Evolutionary conservation across 352 stramenopile genomes (phyloP), one percentile per base, ranked within the genome.

Genomic region (Albugo candida): DNA sequence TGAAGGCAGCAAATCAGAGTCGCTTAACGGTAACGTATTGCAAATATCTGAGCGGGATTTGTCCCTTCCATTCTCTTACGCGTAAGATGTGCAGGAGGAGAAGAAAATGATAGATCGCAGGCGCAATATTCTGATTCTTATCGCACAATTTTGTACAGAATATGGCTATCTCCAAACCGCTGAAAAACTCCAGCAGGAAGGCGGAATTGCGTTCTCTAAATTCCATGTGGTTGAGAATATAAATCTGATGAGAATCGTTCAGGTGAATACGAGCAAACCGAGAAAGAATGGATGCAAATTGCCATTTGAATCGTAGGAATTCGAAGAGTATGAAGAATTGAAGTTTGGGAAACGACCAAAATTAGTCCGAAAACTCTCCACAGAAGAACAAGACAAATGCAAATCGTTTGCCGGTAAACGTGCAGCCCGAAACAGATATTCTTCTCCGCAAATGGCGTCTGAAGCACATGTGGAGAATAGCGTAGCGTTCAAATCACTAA

Each of bases 141-240:
- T 87, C 49, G 48, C 87, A 43, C 75, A 92, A 46, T 83, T 92
- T 44, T 89, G 82, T 46, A 56, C 70, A 14, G 81, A 93, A 55
- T 81, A 83, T 27, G 81, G 81, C 2, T 94, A 93, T 50, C 48
- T 89, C 1, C 60, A 83, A 36, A 84, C 81, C 2, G 80, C 82
- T 0, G 82, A 94, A 55, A 72, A 71, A 43, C 63, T 94, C 8
- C 80, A 93, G 40, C 75, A 89, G 50, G 82, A 94, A 45, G 75
- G 75, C 27, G 81, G 81, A 19, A 61, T 85, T 3, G 65, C 73
- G 36, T 67, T 93, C 24, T 80, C 68, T 47, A 92, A 92, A 54
- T 95, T 93, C 45, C 78, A 94, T 51, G 72, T 92, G 16, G 84
- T 91, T 14, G 86, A 96, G 54, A 96, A 96, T 57, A 67, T 96